Conservation (phyloP, 257 asterid species). For the Scutellaria minor region DNA sequence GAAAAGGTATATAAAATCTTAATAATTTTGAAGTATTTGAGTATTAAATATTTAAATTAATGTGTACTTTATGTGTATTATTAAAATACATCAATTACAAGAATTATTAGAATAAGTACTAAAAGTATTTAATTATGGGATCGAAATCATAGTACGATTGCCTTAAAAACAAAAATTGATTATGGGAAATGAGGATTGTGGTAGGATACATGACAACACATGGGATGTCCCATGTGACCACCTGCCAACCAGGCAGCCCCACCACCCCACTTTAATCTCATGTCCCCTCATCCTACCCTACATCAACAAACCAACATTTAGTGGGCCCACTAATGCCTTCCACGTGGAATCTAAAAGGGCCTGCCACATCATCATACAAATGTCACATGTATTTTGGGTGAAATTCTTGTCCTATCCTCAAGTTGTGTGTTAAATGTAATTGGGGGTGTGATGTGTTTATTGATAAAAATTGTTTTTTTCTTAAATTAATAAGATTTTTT, state of each 20-base stretch:
- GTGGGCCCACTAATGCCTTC: constrained; percentile 22
- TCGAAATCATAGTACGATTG: not conserved
- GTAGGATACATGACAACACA: constrained; percentile 49
- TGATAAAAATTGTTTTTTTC: too few species aligned
- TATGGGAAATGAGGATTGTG: constrained; percentile 25
- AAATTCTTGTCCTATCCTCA: too few species aligned
- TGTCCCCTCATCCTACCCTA: constrained; percentile 35
- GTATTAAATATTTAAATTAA: too few species aligned
- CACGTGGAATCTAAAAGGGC: not conserved
- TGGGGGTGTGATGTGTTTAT: too few species aligned
- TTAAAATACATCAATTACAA: not conserved
- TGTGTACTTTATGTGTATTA: not conserved
- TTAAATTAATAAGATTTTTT: too few species aligned
- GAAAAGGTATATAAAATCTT: too few species aligned
- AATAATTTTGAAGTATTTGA: too few species aligned
- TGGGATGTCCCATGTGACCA: constrained; percentile 54
- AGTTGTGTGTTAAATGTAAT: too few species aligned
- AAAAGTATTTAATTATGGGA: not conserved
- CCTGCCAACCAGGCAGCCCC: constrained; percentile 51
- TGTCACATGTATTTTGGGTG: not conserved
- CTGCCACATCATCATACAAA: not conserved
- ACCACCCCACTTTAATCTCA: constrained; percentile 36
- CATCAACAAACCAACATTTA: constrained; percentile 1
- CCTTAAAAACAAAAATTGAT: not conserved
- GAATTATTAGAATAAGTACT: not conserved